Base-by-base conservation (phyloP, 768 basidiomycete species). In the Rossbeevera mucosa region DNA sequence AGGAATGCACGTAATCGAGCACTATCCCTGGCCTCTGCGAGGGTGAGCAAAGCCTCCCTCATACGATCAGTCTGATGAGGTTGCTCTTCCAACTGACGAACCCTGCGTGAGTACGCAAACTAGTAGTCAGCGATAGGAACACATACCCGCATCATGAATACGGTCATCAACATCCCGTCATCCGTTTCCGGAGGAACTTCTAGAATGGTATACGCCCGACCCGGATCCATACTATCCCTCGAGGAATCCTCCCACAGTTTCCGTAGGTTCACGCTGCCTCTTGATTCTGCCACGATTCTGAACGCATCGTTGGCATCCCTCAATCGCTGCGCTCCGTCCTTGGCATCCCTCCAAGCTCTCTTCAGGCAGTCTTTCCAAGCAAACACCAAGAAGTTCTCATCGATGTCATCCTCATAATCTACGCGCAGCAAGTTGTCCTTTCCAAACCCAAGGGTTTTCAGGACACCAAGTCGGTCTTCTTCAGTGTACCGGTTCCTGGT, bases 11-110 rank as follows among this genome's bases (percentile, higher is more conserved):
- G 77, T 48, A 95, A 64, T 6, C 85, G 81, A n/a, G 74, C 75
- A 62, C 90, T 94, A 48, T 88, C 79, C 46, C 86, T 75, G 6
- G 79, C 74, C 60, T 91, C 86, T 0, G 88, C 86, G 45, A 96
- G 88, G 40, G 87, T 80, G 18, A 68, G 56, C 60, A 94, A 64
- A 0, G 90, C 91, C 57, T 87, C 84, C 30, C 76, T 76, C 83
- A 89, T 85, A 59, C 79, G 82, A 7, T 88, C 82, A 31, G 74
- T 60, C 63, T 87, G 86, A 40, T 71, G 72, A 5, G 89, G 81
- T 31, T 80, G 76, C 63, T 92, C 91, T 25, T 86, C 82, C 21
- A 89, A 70, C 90, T 92, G 50, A 13, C 9, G 49, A 48, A 42
- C 30, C 18, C 24, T 43, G 26, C 53, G 56, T 59, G 20, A 60